Base-by-base conservation (phyloP, 257 asterid genomes). In the Petunia secreta region DNA sequence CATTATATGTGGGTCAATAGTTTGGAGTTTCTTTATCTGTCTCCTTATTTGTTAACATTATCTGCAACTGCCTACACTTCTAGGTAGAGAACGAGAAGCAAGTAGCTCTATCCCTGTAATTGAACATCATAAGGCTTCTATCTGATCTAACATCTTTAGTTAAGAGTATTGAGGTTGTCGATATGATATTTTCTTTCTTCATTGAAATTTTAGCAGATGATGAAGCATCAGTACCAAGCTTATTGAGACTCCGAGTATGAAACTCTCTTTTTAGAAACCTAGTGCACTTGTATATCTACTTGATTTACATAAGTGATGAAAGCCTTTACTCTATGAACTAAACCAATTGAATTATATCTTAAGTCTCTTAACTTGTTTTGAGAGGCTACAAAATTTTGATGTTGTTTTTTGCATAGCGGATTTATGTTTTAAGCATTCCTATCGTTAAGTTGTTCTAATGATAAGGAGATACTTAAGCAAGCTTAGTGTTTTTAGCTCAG, bases 381-480 rank as follows among this genome's bases (percentile, higher is more conserved):
- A 85, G 86, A 80, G 88, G 84, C 91, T 91, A 97, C 98, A 96
- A 98, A 97, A 94, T 88, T 97, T 96, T 90, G 98, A 96, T 89
- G 99, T 98, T 89, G 94, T 96, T 91, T 92, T 98, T 89, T 97
- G 95, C 89, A 82, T 96, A 92, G 98, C 98, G 85, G 91, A 97
- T 86, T 91, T 96, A 90, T 98, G 99, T 80, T 96, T 90, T 78
- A 97, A 94, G 85, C 92, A 94, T 85, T 91, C 99, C 62, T 96
- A 96, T 84, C 99, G 98, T 79, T 98, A 96, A 90, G 98, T 94
- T 80, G 99, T 96, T 84, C 85, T 94, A 84, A 88, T 96, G 97
- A 90, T 89, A 66, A 90, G 98, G 82, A 91, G 97, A 90, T 96
- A 96, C 94, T 81, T 92, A 89, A 82, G 97, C 84, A 94, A 96